Base-by-base conservation (phyloP, 805 yeast species). In the Ogataea trehalophila region DNA sequence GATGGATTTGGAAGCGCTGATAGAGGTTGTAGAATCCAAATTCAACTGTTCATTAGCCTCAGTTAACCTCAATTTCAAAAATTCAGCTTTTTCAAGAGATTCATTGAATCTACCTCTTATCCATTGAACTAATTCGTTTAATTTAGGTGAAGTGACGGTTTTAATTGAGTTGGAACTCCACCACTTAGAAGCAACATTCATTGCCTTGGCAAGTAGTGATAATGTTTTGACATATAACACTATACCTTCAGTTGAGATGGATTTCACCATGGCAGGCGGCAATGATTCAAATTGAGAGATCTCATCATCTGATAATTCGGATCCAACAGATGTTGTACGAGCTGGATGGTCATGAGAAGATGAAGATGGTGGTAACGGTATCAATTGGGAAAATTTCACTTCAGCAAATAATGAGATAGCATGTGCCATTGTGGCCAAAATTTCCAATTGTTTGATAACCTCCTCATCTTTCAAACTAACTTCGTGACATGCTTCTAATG, bases 371-470 rank as follows among this genome's bases (percentile, higher is more conserved):
- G 88, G 85, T 23, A 82, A 71, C 9, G 96, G 96, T 35, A 85
- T 79, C 56, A 91, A 72, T 68, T 92, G 97, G 38, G 85, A 75
- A 58, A 84, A 88, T 66, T 94, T 94, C 26, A 89, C 90, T 55
- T 90, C 96, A 0, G 97, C 98, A 70, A 85, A 90, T 33, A 89
- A 72, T 53, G 83, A 81, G 18, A 94, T 82, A 0, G 95, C 96
- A 61, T 90, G 94, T 0, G 96, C 89, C 69, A 89, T 90, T 0
- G 97, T 89, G 2, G 96, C 89, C 40, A 89, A 69, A 1, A 81
- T 73, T 63, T 90, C 96, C 49, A 91, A 70, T 46, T 74, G 71
- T 26, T 60, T 55, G 6, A 76, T 64, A 18, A 77, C 71, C 49
- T 66, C 65, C 58, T 66, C 36, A 67, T 75, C 64, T 48, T 57